Evolutionary conservation across 345 rosid genomes (phyloP).

Genomic region (Firmiana major): DNA sequence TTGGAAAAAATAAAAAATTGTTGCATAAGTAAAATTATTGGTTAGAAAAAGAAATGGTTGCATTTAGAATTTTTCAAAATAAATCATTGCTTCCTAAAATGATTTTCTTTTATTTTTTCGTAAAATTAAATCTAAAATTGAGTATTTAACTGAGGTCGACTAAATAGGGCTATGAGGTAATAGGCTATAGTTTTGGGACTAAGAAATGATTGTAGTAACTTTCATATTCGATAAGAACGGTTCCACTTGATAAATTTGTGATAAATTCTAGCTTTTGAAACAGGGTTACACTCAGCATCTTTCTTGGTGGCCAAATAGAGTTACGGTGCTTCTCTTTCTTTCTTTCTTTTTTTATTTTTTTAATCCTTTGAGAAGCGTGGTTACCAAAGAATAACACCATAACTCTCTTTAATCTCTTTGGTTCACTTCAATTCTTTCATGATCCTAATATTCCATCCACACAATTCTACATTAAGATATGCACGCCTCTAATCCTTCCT

Average conservation of each 20-base stretch:
- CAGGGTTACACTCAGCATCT: not conserved
- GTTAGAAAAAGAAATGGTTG: too few relatives aligned
- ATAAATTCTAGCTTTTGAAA: not conserved
- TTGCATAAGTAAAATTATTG: too few relatives aligned
- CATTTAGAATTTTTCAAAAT: too few relatives aligned
- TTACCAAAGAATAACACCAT: not conserved
- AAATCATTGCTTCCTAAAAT: too few relatives aligned
- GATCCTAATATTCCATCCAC: not conserved
- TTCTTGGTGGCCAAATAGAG: constrained; percentile 1
- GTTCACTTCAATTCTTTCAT: not conserved
- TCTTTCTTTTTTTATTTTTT: not conserved
- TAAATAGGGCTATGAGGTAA: too few relatives aligned
- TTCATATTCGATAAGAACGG: not conserved
- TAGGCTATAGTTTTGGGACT: too few relatives aligned
- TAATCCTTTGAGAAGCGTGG: too few relatives aligned
- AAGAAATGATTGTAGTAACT: not conserved
- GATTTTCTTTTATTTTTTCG: too few relatives aligned
- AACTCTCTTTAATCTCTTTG: not conserved
- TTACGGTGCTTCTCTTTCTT: not conserved
- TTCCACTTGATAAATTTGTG: not conserved
- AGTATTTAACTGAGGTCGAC: too few relatives aligned
- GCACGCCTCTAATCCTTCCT: not conserved
- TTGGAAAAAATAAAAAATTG: too few relatives aligned
- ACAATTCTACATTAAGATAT: not conserved
- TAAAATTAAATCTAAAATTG: too few relatives aligned